Percentiles rank a stretch among this genome's conserved stretches.
phyloP scores from a whole-genome alignment of 169 alveolate species.

The Perkinsus marinus region DNA sequence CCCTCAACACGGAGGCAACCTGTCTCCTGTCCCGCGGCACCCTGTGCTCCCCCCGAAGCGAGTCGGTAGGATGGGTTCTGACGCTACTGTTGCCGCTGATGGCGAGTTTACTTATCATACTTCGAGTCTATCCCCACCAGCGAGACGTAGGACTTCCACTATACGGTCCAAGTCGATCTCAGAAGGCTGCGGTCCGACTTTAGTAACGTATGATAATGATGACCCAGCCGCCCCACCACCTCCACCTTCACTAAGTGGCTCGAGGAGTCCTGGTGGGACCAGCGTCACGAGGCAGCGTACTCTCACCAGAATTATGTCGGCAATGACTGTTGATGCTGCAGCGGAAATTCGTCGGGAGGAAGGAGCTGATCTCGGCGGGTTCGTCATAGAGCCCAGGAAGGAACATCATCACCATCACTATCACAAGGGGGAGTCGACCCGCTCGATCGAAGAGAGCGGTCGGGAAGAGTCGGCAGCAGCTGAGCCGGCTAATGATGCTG shows the following conservation, averaged over 20 bases:
- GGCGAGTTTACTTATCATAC: no score
- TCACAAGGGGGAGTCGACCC: background rate
- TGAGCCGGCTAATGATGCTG: background rate
- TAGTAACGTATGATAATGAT: background rate
- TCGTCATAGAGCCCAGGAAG: background rate
- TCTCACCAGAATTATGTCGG: background rate
- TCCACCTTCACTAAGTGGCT: background rate
- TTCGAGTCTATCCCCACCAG: background rate
- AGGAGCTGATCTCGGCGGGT: background rate
- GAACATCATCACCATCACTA: background rate
- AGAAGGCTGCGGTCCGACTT: background rate
- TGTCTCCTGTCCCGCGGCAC: background rate
- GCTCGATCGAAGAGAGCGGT: background rate
- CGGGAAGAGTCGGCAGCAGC: background rate
- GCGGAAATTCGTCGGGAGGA: background rate
- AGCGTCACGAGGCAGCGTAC: background rate
- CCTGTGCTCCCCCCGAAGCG: background rate
- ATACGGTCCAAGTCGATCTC: background rate
- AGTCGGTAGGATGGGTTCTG: background rate
- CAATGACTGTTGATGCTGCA: background rate
- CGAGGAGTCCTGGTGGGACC: background rate
- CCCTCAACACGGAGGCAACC: background rate
- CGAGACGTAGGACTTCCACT: background rate
- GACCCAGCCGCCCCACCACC: no score
- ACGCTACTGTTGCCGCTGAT: no score